These are phyloP conservation scores for Danielia oregonensis DNA, from an alignment of 805 yeast genomes.

Conservation along the genomic window DNA sequence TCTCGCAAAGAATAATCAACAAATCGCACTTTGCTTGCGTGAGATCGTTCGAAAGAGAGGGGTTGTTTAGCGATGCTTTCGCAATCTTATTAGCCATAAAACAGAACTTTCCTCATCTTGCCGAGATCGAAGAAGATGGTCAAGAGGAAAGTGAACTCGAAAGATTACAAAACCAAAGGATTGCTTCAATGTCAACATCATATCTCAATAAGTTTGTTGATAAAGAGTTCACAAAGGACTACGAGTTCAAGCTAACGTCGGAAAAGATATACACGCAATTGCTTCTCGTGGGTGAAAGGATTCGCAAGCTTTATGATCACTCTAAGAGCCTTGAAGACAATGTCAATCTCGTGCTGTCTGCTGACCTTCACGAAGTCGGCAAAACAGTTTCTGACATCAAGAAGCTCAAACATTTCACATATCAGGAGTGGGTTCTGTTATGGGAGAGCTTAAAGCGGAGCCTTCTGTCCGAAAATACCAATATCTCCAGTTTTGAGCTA, in stretches of 20 bases:
- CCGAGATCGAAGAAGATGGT: not conserved
- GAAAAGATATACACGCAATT: conserved; percentile 15
- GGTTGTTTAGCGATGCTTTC: conserved; percentile 54
- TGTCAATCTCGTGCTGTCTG: conserved; percentile 5
- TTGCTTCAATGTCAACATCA: not conserved
- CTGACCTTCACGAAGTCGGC: not conserved
- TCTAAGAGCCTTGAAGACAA: conserved; percentile 18
- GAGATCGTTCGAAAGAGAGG: conserved; percentile 62
- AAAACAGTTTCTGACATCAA: not conserved
- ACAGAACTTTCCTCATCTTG: conserved; percentile 1
- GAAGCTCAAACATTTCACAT: not conserved
- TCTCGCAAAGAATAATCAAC: conserved; percentile 42
- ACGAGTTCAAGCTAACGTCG: conserved; percentile 17
- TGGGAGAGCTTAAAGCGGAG: conserved; percentile 11
- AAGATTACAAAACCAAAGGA: not conserved
- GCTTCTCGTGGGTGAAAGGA: conserved; percentile 15
- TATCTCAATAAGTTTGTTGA: conserved; percentile 25
- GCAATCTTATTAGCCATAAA: conserved; percentile 25
- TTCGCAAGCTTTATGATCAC: conserved; percentile 25
- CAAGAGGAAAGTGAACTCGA: not conserved
- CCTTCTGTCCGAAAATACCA: conserved; percentile 7
- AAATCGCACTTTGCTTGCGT: conserved; percentile 44
- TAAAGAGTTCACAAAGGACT: conserved; percentile 28
- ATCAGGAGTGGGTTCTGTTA: not conserved
- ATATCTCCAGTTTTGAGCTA: conserved; percentile 71